Percentiles rank a stretch among this genome's conserved stretches.
Conservation (phyloP, 2,329 filamentous ascomycete genomes). For the Knufia fluminis region DNA sequence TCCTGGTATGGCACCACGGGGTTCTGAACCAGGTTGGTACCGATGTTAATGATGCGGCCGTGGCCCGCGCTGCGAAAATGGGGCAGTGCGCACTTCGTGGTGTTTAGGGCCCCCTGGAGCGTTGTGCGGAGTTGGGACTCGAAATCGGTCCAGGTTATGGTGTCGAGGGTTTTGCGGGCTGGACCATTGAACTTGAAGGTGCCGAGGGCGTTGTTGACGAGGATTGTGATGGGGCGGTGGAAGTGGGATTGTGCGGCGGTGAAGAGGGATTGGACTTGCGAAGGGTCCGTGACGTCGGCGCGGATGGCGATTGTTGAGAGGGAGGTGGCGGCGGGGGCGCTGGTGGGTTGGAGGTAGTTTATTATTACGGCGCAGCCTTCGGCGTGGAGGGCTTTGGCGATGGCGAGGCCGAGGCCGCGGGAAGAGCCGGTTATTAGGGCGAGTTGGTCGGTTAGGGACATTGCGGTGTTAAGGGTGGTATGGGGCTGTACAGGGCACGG, state of each 20-base stretch:
- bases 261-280: conserved; percentile 14
- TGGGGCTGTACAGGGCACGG: no score
- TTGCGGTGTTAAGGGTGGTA: no score
- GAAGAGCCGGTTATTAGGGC: conserved; percentile 13
- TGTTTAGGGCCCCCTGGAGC: conserved; percentile 16
- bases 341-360: conserved; percentile 19
- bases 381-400: conserved; percentile 12
- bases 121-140: conserved; percentile 16
- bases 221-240: conserved; percentile 14
- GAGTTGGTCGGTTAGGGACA: not conserved
- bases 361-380: conserved; percentile 15
- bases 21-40: conserved; percentile 17
- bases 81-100: conserved; percentile 16
- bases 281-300: conserved; percentile 15
- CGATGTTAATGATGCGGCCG: conserved; percentile 20
- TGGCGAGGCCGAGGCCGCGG: conserved; percentile 15
- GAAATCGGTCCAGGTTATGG: conserved; percentile 16
- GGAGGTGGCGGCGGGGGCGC: conserved; percentile 10
- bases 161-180: conserved; percentile 13
- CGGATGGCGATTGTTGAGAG: conserved; percentile 12
- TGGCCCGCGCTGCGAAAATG: conserved; percentile 13
- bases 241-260: conserved; percentile 10
- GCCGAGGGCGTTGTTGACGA: conserved; percentile 20
- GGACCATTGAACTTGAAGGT: conserved; percentile 21
- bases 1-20: conserved; percentile 21